A percentile compares a stretch with the other conserved stretches of the same genome.
Evolutionary conservation across 192 early-diverging fungal genomes (phyloP).

Genomic region (Coemansia sp.): DNA sequence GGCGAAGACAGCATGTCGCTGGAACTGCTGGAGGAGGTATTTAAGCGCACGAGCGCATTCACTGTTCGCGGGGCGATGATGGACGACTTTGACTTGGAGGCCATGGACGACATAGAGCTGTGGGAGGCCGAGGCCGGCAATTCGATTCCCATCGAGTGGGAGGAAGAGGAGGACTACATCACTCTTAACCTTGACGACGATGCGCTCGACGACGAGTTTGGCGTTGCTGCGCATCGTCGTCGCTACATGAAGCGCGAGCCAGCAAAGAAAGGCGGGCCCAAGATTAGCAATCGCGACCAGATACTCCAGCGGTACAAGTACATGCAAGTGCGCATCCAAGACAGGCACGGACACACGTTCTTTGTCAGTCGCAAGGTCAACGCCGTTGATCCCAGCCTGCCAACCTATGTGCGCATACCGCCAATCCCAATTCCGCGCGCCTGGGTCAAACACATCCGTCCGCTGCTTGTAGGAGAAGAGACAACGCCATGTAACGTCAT

Average conservation of each 20-base stretch:
- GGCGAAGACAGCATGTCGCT: slow-evolving; percentile 61
- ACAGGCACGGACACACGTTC: slow-evolving; percentile 83
- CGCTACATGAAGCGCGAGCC: slow-evolving; percentile 42
- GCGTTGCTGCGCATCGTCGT: slow-evolving; percentile 45
- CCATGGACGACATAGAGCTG: slow-evolving; percentile 66
- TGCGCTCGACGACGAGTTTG: slow-evolving; percentile 80
- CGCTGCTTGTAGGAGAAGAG: slow-evolving; percentile 37
- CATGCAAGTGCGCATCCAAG: slow-evolving; percentile 86
- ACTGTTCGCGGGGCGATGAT: slow-evolving; percentile 60
- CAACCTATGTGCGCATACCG: slow-evolving; percentile 89
- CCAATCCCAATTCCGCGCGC: slow-evolving; percentile 81
- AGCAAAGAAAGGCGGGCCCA: slow-evolving; percentile 56
- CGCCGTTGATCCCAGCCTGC: slow-evolving; percentile 80
- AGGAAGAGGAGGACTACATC: slow-evolving; percentile 74
- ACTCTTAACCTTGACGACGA: slow-evolving; percentile 71
- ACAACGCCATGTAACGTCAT: slow-evolving; percentile 30
- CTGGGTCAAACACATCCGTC: slow-evolving; percentile 82
- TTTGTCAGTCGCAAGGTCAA: slow-evolving; percentile 85
- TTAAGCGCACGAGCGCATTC: slow-evolving; percentile 88
- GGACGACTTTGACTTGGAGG: slow-evolving; percentile 50
- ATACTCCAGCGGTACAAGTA: slow-evolving; percentile 84
- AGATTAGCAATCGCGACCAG: slow-evolving; percentile 62
- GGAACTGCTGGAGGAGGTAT: slow-evolving; percentile 89
- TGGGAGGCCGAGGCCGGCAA: slow-evolving; percentile 82
- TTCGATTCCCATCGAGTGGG: slow-evolving; percentile 70